Conservation (phyloP, 495 filamentous ascomycete species). For the Apodospora peruviana region DNA sequence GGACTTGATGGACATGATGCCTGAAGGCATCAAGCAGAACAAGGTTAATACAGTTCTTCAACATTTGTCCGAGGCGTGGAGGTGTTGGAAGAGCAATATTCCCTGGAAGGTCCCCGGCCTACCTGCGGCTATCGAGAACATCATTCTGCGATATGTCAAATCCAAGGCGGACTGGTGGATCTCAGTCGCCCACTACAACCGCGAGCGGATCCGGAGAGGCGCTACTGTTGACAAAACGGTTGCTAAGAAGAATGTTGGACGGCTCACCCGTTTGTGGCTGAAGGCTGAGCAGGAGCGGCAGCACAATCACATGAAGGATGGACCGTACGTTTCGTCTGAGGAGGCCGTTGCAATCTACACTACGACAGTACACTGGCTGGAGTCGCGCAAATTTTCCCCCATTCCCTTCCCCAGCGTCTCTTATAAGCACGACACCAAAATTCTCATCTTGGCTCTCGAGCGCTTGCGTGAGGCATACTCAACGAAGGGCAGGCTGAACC, state of each 20-base stretch:
- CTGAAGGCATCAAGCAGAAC: conserved; percentile 98
- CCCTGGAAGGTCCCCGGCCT: conserved; percentile 98
- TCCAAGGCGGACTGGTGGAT: conserved; percentile 99
- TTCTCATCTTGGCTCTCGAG: conserved; percentile 93
- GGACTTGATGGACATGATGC: conserved; percentile 99
- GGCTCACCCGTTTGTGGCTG: conserved; percentile 91
- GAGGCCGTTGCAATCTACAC: conserved; percentile 99
- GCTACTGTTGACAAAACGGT: conserved; percentile 99
- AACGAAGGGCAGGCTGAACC: conserved; percentile 94
- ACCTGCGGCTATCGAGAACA: conserved; percentile 95
- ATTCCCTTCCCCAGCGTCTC: conserved; percentile 99
- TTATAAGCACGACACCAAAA: conserved; percentile 99
- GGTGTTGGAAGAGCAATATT: conserved; percentile 99
- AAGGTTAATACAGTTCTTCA: conserved; percentile 98
- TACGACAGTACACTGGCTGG: conserved; percentile 97
- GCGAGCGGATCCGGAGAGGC: conserved; percentile 90
- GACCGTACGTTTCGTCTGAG: conserved; percentile 96
- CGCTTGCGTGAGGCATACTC: conserved; percentile 94
- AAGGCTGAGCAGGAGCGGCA: conserved; percentile 98
- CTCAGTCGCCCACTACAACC: conserved; percentile 96
- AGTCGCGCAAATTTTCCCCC: conserved; percentile 95
- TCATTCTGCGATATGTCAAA: conserved; percentile 97
- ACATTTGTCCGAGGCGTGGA: conserved; percentile 95
- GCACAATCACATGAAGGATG: conserved; percentile 99
- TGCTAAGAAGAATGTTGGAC: conserved; percentile 97